A percentile compares a stretch with the other conserved stretches of the same genome.
phyloP scores from a whole-genome alignment of 805 yeast species.

The Cyberlindnera veronae region DNA sequence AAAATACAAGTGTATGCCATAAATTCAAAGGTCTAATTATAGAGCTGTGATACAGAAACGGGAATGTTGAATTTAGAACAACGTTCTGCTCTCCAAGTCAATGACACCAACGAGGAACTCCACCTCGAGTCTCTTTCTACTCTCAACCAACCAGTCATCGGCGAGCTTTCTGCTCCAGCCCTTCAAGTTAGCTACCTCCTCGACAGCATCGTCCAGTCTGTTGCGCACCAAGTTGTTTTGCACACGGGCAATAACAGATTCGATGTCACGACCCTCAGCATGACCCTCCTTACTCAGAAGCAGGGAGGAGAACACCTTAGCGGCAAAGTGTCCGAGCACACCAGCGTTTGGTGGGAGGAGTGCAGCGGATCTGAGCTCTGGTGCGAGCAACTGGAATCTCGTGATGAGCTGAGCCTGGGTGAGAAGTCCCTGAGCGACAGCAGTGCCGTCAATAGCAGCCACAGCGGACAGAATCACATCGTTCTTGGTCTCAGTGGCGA shows the following conservation, averaged over 20 bases:
- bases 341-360: constrained; percentile 95
- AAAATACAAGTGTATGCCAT: not conserved
- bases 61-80: too few species aligned
- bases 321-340: constrained; percentile 83
- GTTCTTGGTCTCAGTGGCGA: constrained; percentile 39
- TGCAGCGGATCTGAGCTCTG: constrained; percentile 86
- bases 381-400: constrained; percentile 58
- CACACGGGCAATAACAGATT: constrained; percentile 84
- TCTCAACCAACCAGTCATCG: constrained; percentile 86
- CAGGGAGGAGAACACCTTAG: constrained; percentile 70
- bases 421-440: constrained; percentile 53
- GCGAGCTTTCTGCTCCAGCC: constrained; percentile 94
- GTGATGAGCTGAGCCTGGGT: constrained; percentile 28
- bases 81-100: constrained; percentile 58
- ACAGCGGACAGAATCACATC: constrained; percentile 49
- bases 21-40: not conserved
- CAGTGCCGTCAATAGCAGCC: constrained; percentile 42
- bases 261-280: constrained; percentile 81
- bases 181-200: constrained; percentile 82
- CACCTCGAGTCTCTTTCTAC: constrained; percentile 84
- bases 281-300: constrained; percentile 76
- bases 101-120: constrained; percentile 72
- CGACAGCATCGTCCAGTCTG: constrained; percentile 83
- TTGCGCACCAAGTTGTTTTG: constrained; percentile 70
- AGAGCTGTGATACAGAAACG: too few species aligned